Evolutionary conservation across 768 basidiomycete genomes (phyloP).

Genomic region (Boletus rufocinnamomeus): DNA sequence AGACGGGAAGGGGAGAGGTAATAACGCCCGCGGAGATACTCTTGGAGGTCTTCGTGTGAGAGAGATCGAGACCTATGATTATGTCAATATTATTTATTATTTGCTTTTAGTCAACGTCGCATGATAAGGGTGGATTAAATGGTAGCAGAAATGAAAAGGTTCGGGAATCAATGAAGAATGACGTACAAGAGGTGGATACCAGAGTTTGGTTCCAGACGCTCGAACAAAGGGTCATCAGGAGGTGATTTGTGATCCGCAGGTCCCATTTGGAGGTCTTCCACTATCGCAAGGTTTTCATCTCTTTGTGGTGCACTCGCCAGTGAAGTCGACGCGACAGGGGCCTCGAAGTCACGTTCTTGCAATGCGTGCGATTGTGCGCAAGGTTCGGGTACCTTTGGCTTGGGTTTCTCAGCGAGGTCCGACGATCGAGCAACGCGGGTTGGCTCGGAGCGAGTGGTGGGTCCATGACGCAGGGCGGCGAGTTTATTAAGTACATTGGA

Average conservation of each 20-base stretch:
- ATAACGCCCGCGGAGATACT: conserved; percentile 79
- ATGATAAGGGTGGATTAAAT: not conserved
- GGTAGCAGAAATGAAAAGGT: not conserved
- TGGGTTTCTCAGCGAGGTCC: conserved; percentile 25
- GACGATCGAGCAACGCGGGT: conserved; percentile 34
- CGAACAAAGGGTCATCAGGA: conserved; percentile 73
- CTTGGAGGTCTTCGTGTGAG: conserved; percentile 76
- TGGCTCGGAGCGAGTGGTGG: conserved; percentile 20
- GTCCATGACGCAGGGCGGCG: conserved; percentile 36
- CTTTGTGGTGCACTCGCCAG: conserved; percentile 26
- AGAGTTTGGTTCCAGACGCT: conserved; percentile 87
- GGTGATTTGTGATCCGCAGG: conserved; percentile 74
- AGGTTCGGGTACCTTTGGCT: conserved; percentile 13
- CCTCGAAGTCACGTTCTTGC: conserved; percentile 12
- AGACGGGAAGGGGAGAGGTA: conserved; percentile 86
- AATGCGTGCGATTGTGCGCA: not conserved
- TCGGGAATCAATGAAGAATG: not conserved
- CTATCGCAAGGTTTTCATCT: conserved; percentile 66
- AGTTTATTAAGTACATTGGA: conserved; percentile 58
- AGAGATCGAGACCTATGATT: conserved; percentile 66
- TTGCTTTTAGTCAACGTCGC: conserved; percentile 3
- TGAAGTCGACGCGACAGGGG: conserved; percentile 7
- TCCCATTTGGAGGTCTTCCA: conserved; percentile 78
- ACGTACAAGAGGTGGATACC: conserved; percentile 81
- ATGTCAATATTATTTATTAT: conserved; percentile 11